Conservation (phyloP, 257 asterid species). For the Solanum ossicruentum region DNA sequence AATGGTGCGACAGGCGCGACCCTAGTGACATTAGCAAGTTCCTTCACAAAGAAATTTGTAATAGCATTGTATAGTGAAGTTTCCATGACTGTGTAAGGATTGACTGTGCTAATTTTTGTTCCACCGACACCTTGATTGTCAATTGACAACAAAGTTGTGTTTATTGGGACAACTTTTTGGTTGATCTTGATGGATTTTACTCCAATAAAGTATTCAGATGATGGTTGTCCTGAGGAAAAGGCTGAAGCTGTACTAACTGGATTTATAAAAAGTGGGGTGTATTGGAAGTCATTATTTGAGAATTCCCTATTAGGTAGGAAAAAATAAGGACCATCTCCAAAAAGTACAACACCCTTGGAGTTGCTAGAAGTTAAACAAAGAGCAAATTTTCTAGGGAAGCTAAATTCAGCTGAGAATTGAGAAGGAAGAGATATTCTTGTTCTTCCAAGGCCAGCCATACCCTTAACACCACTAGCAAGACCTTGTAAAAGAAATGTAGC, state of each 20-base stretch:
- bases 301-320: conserved; percentile 15
- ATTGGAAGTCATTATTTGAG: conserved; percentile 13
- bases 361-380: conserved; percentile 23
- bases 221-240: conserved; percentile 10
- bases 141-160: conserved; percentile 12
- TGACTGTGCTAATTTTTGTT: conserved; percentile 41
- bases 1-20: conserved; percentile 21
- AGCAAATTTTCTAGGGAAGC: conserved; percentile 28
- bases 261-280: conserved; percentile 27
- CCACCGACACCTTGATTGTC: conserved; percentile 32
- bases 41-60: conserved; percentile 13
- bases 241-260: conserved; percentile 17
- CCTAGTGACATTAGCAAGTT: conserved; percentile 21
- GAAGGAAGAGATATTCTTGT: conserved; percentile 22
- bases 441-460: conserved; percentile 42
- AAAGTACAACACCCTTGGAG: conserved; percentile 21
- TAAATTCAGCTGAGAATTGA: conserved; percentile 15
- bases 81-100: conserved; percentile 29
- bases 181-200: conserved; percentile 26
- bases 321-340: conserved; percentile 29
- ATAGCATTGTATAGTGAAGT: conserved; percentile 28
- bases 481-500: conserved; percentile 9
- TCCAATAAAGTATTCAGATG: conserved; percentile 39
- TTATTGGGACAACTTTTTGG: conserved; percentile 11
- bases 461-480: conserved; percentile 21